Evolutionary conservation across 306 rosid genomes (phyloP), one percentile per base, ranked within the genome.

Genomic region (Cicer yamashitae): DNA sequence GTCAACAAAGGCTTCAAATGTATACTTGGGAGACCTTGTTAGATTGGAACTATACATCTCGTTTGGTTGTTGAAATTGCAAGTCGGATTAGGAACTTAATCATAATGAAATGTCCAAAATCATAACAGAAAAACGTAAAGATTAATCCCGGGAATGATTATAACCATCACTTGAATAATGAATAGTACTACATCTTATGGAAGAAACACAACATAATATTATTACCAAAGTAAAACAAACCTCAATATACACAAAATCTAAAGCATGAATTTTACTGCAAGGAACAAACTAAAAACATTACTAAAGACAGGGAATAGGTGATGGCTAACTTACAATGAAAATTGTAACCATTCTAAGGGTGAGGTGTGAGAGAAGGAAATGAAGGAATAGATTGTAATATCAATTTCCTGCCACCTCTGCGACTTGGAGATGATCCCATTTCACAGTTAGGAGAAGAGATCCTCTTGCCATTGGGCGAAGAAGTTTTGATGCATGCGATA

Each of bases 361-460:
- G 91, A 39, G 89, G 78, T 71, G 88, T 86, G 74, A 90, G 91
- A 71, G 94, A 86, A 63, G 98, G 94, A 81, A 90, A 91, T 7
- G 96, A 87, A 37, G 96, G 96, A 73, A 93, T 93, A n/a, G 97
- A 91, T 53, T 89, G 98, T 53, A 91, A 74, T 62, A 91, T 91
- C 89, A 93, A 70, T 78, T 89, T 93, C 82, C 97, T 89, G 62
- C 93, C 97, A 8, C 89, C 86, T 83, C 91, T 79, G 39, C 91
- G 92, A 57, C 75, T 75, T 7, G 97, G 96, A 15, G 96, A 91
- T 15, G 90, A 78, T 62, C 88, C 88, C 40, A 81, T 69, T 58
- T 88, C 85, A 39, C 90, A 80, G 15, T 84, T 87, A 4, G 97
- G 97, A 65, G 98, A 91, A 80, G 93, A 88, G 45, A 89, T 83